Percentiles rank a stretch among this genome's conserved stretches.
phyloP scores from a whole-genome alignment of 345 rosid genomes.

The Reutealis trisperma region DNA sequence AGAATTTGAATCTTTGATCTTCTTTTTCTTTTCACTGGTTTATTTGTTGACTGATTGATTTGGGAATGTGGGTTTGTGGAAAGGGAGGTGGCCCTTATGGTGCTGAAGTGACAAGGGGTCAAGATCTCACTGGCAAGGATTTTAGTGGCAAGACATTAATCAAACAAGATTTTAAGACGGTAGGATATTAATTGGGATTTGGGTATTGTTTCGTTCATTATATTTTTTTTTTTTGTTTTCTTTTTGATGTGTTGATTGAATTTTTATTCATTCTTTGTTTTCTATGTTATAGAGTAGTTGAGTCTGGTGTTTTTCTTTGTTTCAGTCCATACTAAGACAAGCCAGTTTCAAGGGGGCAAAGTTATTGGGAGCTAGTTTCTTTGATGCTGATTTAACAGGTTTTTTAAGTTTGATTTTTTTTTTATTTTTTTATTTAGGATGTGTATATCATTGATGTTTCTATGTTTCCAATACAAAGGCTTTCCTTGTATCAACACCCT shows the following conservation, averaged over 20 bases:
- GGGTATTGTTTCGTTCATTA: neutral
- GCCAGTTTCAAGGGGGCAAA: constrained; percentile 91
- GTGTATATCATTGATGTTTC: neutral
- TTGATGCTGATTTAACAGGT: constrained; percentile 97
- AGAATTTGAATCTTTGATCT: neutral
- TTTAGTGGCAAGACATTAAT: constrained; percentile 83
- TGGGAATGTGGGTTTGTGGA: constrained; percentile 21
- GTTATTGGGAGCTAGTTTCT: constrained; percentile 93
- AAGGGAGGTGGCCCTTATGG: constrained; percentile 98
- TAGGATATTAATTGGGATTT: constrained; percentile 19
- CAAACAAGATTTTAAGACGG: constrained; percentile 94
- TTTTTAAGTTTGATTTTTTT: neutral
- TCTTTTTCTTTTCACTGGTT: neutral
- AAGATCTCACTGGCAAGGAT: constrained; percentile 81
- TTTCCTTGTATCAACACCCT: neutral
- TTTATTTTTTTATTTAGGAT: neutral
- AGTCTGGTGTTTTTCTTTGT: constrained; percentile 12
- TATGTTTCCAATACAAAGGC: neutral
- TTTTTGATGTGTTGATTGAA: neutral
- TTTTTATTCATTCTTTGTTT: neutral
- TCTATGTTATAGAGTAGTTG: neutral
- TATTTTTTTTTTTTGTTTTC: neutral
- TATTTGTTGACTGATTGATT: neutral
- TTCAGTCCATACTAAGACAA: constrained; percentile 83
- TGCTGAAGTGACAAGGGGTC: constrained; percentile 88